phyloP scores from a whole-genome alignment of 2,329 filamentous ascomycete species.

The Aspergillus ustus region DNA sequence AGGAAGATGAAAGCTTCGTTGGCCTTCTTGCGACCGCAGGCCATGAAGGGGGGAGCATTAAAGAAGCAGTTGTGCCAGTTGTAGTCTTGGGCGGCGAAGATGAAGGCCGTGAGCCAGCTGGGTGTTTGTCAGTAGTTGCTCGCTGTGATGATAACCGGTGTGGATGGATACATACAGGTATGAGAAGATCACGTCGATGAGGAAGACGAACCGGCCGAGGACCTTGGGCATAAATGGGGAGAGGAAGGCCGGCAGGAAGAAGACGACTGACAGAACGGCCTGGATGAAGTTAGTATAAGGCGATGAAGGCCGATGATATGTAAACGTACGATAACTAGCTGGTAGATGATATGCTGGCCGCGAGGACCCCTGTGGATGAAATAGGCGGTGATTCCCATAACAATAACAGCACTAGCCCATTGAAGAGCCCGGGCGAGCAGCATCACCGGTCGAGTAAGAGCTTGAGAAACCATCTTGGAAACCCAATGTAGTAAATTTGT shows the following conservation, averaged over 20 bases:
- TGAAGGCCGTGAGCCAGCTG: constrained; percentile 53
- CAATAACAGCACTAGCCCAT: constrained; percentile 47
- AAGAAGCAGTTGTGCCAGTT: constrained; percentile 35
- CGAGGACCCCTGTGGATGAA: constrained; percentile 41
- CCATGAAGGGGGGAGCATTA: constrained; percentile 37
- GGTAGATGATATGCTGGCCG: constrained; percentile 43
- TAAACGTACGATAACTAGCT: constrained; percentile 45
- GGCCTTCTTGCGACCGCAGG: constrained; percentile 45
- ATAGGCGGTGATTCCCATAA: constrained; percentile 47
- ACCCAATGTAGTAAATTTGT: background rate
- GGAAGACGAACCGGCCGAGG: constrained; percentile 43
- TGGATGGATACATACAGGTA: constrained; percentile 46
- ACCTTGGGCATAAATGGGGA: constrained; percentile 45
- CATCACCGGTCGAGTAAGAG: constrained; percentile 37
- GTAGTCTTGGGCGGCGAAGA: constrained; percentile 54
- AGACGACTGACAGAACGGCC: constrained; percentile 44
- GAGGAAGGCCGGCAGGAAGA: constrained; percentile 49
- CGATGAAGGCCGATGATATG: background rate
- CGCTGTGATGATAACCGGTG: background rate
- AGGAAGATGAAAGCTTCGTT: constrained; percentile 52
- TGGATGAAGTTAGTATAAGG: constrained; percentile 20
- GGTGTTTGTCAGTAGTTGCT: constrained; percentile 10
- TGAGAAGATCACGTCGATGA: constrained; percentile 51
- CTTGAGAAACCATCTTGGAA: constrained; percentile 29
- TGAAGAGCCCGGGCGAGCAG: constrained; percentile 37